Percentiles rank a stretch among this genome's conserved stretches.
phyloP scores from a whole-genome alignment of 768 basidiomycete species.

The Suillus discolor region DNA sequence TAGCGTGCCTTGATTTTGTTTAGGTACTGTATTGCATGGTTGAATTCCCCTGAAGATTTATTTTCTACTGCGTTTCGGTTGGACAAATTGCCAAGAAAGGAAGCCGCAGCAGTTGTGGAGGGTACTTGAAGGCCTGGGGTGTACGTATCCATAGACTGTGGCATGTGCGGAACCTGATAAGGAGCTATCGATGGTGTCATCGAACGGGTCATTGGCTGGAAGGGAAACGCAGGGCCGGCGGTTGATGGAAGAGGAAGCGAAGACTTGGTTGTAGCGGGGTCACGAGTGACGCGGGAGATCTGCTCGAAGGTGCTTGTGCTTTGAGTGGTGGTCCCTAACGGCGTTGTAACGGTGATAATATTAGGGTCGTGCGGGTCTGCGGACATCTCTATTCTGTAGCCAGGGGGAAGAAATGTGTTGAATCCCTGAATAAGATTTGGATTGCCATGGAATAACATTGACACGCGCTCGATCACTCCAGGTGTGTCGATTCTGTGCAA shows the following conservation, averaged over 20 bases:
- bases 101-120: constrained; percentile 62
- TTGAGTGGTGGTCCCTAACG: constrained; percentile 71
- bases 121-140: constrained; percentile 49
- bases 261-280: constrained; percentile 24
- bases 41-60: constrained; percentile 72
- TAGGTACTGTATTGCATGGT: constrained; percentile 94
- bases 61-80: constrained; percentile 51
- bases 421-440: constrained; percentile 92
- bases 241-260: constrained; percentile 28
- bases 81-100: constrained; percentile 63
- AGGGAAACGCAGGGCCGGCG: constrained; percentile 34
- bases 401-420: constrained; percentile 95
- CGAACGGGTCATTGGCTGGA: constrained; percentile 9
- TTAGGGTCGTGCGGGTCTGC: constrained; percentile 69
- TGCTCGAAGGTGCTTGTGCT: constrained; percentile 48
- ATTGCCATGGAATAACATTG: constrained; percentile 89
- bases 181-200: constrained; percentile 59
- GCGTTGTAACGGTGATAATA: constrained; percentile 82
- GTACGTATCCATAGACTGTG: constrained; percentile 38
- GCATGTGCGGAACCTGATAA: constrained; percentile 39
- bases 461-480: constrained; percentile 95
- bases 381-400: constrained; percentile 90
- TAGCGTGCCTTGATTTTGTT: constrained; percentile 98
- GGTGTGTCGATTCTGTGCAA: constrained; percentile 88
- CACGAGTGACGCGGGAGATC: constrained; percentile 25